phyloP scores from a whole-genome alignment of 805 yeast species.

The Pichia nanzhaoensis region DNA sequence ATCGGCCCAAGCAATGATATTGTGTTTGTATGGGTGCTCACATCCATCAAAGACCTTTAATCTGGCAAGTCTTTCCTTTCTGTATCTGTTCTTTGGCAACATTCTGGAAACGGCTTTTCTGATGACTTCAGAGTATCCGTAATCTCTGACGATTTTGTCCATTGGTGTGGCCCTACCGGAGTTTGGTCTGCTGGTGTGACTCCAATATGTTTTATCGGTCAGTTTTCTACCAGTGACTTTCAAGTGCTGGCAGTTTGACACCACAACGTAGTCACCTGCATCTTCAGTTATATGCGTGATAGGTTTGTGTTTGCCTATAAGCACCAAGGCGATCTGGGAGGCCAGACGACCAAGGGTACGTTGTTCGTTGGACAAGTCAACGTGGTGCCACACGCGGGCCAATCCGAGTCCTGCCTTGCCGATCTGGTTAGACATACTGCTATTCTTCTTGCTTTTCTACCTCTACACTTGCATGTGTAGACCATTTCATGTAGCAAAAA shows the following conservation, averaged over 20 bases:
- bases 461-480: too few species aligned
- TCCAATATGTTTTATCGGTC: constrained; percentile 75
- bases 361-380: constrained; percentile 76
- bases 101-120: constrained; percentile 88
- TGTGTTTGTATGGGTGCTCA: constrained; percentile 78
- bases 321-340: constrained; percentile 73
- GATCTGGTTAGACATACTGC: constrained; percentile 39
- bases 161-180: constrained; percentile 76
- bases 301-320: constrained; percentile 98
- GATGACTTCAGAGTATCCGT: constrained; percentile 84
- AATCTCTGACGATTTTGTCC: constrained; percentile 65
- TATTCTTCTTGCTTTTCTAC: not conserved
- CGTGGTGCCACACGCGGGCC: constrained; percentile 92
- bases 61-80: constrained; percentile 74
- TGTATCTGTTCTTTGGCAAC: constrained; percentile 87
- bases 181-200: constrained; percentile 88
- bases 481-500: too few species aligned
- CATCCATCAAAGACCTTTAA: constrained; percentile 84
- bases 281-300: constrained; percentile 71
- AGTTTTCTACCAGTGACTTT: constrained; percentile 83
- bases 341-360: constrained; percentile 93
- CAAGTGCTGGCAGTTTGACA: constrained; percentile 80
- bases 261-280: constrained; percentile 95
- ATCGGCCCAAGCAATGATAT: constrained; percentile 80
- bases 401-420: constrained; percentile 41